Base-by-base conservation (phyloP, 768 basidiomycete species). In the Termitomyces titanicus region DNA sequence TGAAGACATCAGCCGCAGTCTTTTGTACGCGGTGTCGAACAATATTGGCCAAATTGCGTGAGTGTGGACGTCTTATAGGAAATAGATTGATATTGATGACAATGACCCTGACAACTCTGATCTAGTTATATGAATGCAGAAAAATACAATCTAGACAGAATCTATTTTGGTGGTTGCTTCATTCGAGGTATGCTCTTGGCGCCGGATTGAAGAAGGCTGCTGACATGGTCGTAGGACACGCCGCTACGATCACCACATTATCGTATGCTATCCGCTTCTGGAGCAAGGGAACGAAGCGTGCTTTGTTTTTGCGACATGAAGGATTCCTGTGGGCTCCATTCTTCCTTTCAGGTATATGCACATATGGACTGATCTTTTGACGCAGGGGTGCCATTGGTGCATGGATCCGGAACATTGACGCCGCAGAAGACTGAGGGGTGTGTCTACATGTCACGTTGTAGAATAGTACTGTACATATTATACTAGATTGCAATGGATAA, bases 21-120 rank as follows among this genome's bases (percentile, higher is more conserved):
- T 99, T 68, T 78, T 99, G 31, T 98, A 98, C 69, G 96, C 95
- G 15, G 83, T 99, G 58, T 95, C 92, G 64, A 99, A 99, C 74
- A 99, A 99, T 71, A 99, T 99, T 62, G 97, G 97, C 15, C 97
- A 99, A 72, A 98, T 99, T 74, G 97, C 97, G 96, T 99, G 72
- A 69, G 94, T 88, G 43, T 37, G 31, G 31, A 53, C 33, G 20
- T 63, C 13, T 44, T 45, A 43, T 31, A 27, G 7, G 35, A 54
- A 37, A 27, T 37, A 25, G 13, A 27, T 24, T 45, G 51, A 31
- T 48, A n/a, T n/a, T n/a, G n/a, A n/a, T n/a, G n/a, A n/a, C n/a
- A n/a, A n/a, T 20, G 37, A 51, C 39, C 24, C 53, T 46, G 25
- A 54, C 60, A 33, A 39, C 51, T 52, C 24, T 51, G 48, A 31